Evolutionary conservation across 1,139 yeast genomes (phyloP).

Genomic region (Kluyveromyces marxianus): DNA sequence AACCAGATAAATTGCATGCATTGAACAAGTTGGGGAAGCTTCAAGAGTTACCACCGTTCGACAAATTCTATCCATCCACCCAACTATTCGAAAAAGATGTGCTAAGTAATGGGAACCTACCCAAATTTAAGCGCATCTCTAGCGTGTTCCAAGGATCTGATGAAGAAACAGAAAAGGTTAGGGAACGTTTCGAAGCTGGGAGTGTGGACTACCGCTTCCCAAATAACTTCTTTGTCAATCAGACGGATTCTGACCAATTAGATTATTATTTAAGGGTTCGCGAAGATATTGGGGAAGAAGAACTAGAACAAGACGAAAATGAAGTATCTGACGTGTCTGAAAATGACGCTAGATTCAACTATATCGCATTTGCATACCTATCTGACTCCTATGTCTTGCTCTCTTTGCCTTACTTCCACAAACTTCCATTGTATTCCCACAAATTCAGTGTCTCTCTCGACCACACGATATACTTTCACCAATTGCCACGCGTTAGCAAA

Average conservation of each 20-base stretch:
- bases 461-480: slow-evolving; percentile 63
- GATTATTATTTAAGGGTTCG: slow-evolving; percentile 25
- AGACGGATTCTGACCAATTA: slow-evolving; percentile 15
- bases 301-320: slow-evolving; percentile 9
- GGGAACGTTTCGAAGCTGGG: slow-evolving; percentile 23
- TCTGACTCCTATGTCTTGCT: slow-evolving; percentile 55
- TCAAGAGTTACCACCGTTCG: slow-evolving; percentile 8
- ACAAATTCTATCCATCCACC: slow-evolving; percentile 28
- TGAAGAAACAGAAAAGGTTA: slow-evolving; percentile 12
- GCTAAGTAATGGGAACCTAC: slow-evolving; percentile 11
- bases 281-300: slow-evolving; percentile 4
- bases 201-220: slow-evolving; percentile 41
- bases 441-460: slow-evolving; percentile 55
- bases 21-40: slow-evolving; percentile 12
- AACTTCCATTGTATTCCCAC: slow-evolving; percentile 36
- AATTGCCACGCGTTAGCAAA: slow-evolving; percentile 41
- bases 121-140: slow-evolving; percentile 18
- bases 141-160: slow-evolving; percentile 9
- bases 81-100: slow-evolving; percentile 29
- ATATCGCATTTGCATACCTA: slow-evolving; percentile 54
- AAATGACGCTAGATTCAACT: slow-evolving; percentile 36
- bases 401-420: slow-evolving; percentile 40
- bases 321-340: background rate
- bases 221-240: slow-evolving; percentile 32
- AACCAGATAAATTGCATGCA: slow-evolving; percentile 18